Base-by-base conservation (phyloP, 2,329 filamentous ascomycete species). In the Exophiala bonariae region DNA sequence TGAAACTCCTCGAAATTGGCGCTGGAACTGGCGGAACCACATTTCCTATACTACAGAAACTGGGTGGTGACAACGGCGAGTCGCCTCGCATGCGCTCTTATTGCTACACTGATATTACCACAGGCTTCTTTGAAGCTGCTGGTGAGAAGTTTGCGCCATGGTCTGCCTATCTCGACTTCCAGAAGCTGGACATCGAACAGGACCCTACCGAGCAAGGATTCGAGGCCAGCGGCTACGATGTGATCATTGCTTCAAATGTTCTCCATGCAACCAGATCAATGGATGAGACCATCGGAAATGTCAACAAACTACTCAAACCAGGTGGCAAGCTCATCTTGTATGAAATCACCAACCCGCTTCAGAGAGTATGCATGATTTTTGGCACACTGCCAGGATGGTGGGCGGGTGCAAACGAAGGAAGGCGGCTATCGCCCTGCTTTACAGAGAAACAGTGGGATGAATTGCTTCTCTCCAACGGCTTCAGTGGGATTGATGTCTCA, bases 341-440 rank as follows among this genome's bases (percentile, higher is more conserved):
- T 30, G 63, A 66, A 44, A 32, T 38, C 20, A 44, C 35, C 7
- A 13, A 40, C 5, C 37, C 23, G 4, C n/a, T 31, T 3, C 18
- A 55, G 7, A 18, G 41, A 22, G 19, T 47, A 1, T 30, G 32
- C 1, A 57, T 66, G 43, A 58, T 65, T 2, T 63, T 70, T n/a
- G 66, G 65, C 1, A 48, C 59, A 3, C 48, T 73, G 0, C 60
- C 66, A 8, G 69, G 68, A 1, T 73, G 67, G 69, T 71, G 66
- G 67, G 36, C 60, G 3, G 61, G 63, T 5, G 54, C 42, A 19
- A 54, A 65, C 45, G 41, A 59, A 17, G 59, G 62, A 17, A 58
- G 66, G 2, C 47, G n/a, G 13, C 19, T 23, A 13, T 16, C n/a
- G 8, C 44, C 44, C n/a, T 41, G 13, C 28, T 19, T 47, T 2